These are phyloP conservation scores for Salix exigua DNA, from an alignment of 345 rosid species.

Conservation along the genomic window DNA sequence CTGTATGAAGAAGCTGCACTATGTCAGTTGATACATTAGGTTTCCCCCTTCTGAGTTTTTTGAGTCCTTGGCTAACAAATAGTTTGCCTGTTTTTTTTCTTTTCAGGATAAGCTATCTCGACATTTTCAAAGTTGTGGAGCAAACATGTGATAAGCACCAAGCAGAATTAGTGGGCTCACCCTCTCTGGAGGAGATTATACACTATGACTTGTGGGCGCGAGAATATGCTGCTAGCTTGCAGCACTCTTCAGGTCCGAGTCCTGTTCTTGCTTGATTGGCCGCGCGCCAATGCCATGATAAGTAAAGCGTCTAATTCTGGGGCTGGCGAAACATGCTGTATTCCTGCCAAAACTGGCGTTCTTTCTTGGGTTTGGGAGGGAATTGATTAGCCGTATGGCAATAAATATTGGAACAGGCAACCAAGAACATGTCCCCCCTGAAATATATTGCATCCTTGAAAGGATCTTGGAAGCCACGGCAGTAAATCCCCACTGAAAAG, in stretches of 20 bases:
- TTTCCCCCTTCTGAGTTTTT: background rate
- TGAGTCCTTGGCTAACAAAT: background rate
- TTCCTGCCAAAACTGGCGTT: conserved; percentile 5
- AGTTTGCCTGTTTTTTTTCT: background rate
- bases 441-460: background rate
- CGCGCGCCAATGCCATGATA: background rate
- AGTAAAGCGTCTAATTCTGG: background rate
- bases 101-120: conserved; percentile 81
- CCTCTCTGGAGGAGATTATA: conserved; percentile 80
- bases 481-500: too few relatives aligned
- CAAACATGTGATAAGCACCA: conserved; percentile 71
- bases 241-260: conserved; percentile 37
- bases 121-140: conserved; percentile 91
- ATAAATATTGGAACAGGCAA: background rate
- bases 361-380: background rate
- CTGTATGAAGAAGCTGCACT: background rate
- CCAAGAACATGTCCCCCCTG: background rate
- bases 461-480: background rate
- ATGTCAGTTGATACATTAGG: background rate
- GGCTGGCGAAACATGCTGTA: background rate
- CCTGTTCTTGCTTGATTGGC: conserved; percentile 44
- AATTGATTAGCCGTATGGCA: conserved; percentile 3
- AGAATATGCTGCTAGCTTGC: conserved; percentile 55
- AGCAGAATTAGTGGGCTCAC: conserved; percentile 59
- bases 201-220: conserved; percentile 95